Evolutionary conservation across 192 early-diverging fungal genomes (phyloP).

Genomic region (Backusella parvicylindrica): DNA sequence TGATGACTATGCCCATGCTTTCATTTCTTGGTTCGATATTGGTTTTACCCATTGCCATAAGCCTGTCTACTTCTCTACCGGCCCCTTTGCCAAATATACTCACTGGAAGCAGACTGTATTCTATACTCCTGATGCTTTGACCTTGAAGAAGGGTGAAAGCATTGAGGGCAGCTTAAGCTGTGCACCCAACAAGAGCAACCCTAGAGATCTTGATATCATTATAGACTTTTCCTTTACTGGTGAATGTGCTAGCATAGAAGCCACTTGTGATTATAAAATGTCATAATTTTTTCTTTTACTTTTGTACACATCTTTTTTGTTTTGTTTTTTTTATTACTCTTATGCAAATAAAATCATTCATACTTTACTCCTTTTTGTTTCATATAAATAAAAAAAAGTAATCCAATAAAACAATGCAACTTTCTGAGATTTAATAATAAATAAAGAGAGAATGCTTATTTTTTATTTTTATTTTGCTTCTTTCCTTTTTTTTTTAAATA

Average conservation of each 20-base stretch:
- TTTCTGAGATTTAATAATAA: not conserved
- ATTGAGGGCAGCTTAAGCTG: constrained; percentile 55
- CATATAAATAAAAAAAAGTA: not conserved
- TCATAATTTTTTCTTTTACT: constrained; percentile 6
- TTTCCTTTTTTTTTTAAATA: not conserved
- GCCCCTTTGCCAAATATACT: constrained; percentile 84
- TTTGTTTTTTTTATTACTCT: not conserved
- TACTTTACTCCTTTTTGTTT: not conserved
- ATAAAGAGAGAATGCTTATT: not conserved
- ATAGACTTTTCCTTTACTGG: constrained; percentile 71
- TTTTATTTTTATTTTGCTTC: not conserved
- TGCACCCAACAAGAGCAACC: constrained; percentile 76
- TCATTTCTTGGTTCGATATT: constrained; percentile 97
- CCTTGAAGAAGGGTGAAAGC: constrained; percentile 68
- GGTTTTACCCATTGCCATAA: constrained; percentile 91
- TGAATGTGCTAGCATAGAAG: constrained; percentile 9
- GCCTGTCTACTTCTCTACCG: constrained; percentile 75
- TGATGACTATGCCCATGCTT: constrained; percentile 89
- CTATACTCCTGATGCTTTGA: constrained; percentile 77
- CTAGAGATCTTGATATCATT: constrained; percentile 90
- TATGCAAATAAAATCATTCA: not conserved
- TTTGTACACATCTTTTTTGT: not conserved
- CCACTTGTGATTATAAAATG: constrained; percentile 33
- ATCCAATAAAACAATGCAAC: not conserved
- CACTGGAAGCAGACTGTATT: constrained; percentile 99